Conservation (phyloP, 1,284 basidiomycete species). For the Naganishia sp. region DNA sequence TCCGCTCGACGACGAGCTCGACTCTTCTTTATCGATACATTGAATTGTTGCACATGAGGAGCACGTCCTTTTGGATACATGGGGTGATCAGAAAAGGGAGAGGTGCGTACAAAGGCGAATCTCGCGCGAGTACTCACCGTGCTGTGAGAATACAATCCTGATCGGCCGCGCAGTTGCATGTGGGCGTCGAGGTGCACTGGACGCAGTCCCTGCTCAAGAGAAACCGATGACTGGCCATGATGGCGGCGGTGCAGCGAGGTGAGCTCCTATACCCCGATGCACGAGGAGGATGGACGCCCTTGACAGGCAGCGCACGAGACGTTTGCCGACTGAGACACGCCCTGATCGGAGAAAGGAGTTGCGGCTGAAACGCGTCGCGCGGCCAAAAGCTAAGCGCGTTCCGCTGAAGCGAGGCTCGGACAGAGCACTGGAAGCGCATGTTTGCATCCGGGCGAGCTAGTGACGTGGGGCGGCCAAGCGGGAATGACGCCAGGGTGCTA, state of each 20-base stretch:
- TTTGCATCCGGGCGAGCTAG: constrained; percentile 8
- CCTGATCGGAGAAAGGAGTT: neutral
- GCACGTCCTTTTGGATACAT: constrained; percentile 42
- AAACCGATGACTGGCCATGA: neutral
- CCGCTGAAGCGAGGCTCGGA: neutral
- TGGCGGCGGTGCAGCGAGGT: neutral
- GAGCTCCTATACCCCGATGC: neutral
- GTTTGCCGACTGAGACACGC: neutral
- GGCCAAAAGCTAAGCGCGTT: neutral
- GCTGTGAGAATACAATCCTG: constrained; percentile 47
- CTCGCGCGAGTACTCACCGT: constrained; percentile 39
- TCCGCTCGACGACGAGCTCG: constrained; percentile 29
- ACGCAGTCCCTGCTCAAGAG: constrained; percentile 39
- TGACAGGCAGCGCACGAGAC: neutral
- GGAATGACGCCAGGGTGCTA: neutral
- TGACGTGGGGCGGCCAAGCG: neutral
- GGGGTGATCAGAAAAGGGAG: neutral
- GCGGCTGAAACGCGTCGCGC: constrained; percentile 5
- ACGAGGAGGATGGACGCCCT: neutral
- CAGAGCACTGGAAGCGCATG: neutral
- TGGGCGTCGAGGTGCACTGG: constrained; percentile 43
- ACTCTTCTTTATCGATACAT: constrained; percentile 40
- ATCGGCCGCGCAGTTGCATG: constrained; percentile 46
- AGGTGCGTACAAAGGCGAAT: constrained; percentile 2
- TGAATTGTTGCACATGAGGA: constrained; percentile 47